Evolutionary conservation across 116 monocot genomes (phyloP), one percentile per base, ranked within the genome.

Genomic region (Papilionanthe hybrid): DNA sequence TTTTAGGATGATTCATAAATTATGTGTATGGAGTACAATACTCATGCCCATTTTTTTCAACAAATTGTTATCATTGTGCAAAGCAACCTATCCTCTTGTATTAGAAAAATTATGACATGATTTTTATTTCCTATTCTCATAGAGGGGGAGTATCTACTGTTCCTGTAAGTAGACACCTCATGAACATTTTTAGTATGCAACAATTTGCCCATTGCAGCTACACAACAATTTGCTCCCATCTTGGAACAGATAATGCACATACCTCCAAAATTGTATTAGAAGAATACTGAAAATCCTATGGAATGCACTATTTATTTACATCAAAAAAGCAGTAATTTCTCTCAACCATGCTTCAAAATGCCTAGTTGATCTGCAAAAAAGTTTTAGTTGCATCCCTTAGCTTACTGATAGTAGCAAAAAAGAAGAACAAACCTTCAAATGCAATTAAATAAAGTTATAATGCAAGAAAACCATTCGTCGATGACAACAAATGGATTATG

Each of bases 151-250:
- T 84, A 81, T 55, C 84, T 84, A 75, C 65, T 18, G 63, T 78
- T 86, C 77, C 84, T 75, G 48, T 68, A 63, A n/a, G 75, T 55
- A 67, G n/a, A n/a, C n/a, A n/a, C n/a, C n/a, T n/a, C n/a, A n/a
- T n/a, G n/a, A n/a, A n/a, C n/a, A n/a, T n/a, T 22, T 65, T 76
- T 79, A 55, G 43, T 41, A 65, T 84, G 69, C 79, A 55, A 75
- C 22, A 79, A 55, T 43, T 82, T 82, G 45, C 81, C 78, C 73
- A 72, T 82, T n/a, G 82, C 79, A 55, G 84, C 82, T 22, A 84
- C 78, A 71, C 84, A 88, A 76, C 87, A 88, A 71, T 81, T 84
- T n/a, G 84, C 87, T 44, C 87, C 87, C 87, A 88, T 88, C 9
- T 72, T 72, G 17, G 68, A n/a, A n/a, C n/a, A n/a, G 23, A 45